Percentiles rank a stretch among this genome's conserved stretches.
Evolutionary conservation across 345 rosid genomes (phyloP).

Genomic region (Eucalyptus cloeziana): DNA sequence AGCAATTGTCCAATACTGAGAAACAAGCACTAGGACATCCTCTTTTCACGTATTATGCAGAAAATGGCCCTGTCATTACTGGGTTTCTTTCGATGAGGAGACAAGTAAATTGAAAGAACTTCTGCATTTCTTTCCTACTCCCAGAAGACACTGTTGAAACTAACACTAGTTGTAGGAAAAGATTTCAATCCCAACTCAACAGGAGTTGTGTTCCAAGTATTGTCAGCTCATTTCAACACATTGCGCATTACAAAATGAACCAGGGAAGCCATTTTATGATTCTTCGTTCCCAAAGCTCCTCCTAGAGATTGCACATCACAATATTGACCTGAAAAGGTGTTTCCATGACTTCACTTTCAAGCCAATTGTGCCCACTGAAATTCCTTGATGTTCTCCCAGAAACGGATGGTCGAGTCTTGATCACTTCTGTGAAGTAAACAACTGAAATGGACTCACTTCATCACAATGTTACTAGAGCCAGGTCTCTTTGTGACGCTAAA

Average conservation of each 20-base stretch:
- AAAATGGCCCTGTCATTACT: not conserved
- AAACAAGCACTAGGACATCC: not conserved
- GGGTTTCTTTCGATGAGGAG: not conserved
- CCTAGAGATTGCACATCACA: not conserved
- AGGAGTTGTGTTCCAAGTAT: not conserved
- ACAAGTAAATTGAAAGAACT: not conserved
- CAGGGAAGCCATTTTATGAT: not conserved
- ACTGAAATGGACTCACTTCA: not conserved
- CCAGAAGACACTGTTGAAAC: not conserved
- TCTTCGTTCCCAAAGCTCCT: not conserved
- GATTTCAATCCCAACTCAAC: not conserved
- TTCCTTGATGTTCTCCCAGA: not conserved
- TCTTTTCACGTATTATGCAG: not conserved
- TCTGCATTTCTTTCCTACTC: not conserved
- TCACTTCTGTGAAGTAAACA: not conserved
- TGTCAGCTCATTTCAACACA: not conserved
- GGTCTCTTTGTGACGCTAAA: not conserved
- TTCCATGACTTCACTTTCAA: not conserved
- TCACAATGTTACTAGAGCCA: conserved; percentile 5
- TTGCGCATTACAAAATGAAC: not conserved
- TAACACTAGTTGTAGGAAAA: not conserved
- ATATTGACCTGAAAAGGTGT: not conserved
- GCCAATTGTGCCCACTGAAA: not conserved
- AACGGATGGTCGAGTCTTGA: not conserved
- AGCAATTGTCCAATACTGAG: not conserved